phyloP scores from a whole-genome alignment of 1,284 basidiomycete species.

The Ceraceosorus bombacis region DNA sequence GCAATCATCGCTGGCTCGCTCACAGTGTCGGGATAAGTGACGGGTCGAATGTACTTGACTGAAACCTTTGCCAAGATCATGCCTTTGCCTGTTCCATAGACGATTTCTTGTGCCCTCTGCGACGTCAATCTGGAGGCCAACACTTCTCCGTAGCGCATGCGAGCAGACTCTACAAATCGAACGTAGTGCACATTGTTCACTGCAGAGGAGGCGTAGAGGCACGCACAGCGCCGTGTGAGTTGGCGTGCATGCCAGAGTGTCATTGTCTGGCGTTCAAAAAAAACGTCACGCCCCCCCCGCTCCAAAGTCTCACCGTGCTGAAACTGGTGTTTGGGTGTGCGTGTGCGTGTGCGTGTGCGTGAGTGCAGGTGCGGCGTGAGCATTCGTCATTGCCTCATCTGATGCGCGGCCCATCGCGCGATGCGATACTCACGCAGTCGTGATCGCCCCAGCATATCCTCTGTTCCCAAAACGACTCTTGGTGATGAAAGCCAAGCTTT shows the following conservation, averaged over 20 bases:
- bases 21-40: conserved; percentile 14
- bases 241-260: no score
- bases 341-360: background rate
- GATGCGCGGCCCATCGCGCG: background rate
- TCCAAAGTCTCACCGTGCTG: conserved; percentile 6
- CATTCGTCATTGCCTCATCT: background rate
- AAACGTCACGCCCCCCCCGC: background rate
- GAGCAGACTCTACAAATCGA: conserved; percentile 9
- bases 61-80: conserved; percentile 8
- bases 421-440: conserved; percentile 6
- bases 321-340: conserved; percentile 1
- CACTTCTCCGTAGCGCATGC: conserved; percentile 11
- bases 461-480: conserved; percentile 3
- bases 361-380: background rate
- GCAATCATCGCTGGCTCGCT: no score
- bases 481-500: background rate
- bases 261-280: background rate
- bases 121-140: conserved; percentile 5
- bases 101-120: conserved; percentile 7
- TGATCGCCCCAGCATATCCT: conserved; percentile 14
- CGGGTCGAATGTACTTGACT: conserved; percentile 8
- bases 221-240: no score
- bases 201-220: background rate
- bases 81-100: conserved; percentile 6
- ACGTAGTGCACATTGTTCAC: conserved; percentile 16